phyloP scores from a whole-genome alignment of 2,329 filamentous ascomycete genomes.

The Pseudogymnoascus sp. region DNA sequence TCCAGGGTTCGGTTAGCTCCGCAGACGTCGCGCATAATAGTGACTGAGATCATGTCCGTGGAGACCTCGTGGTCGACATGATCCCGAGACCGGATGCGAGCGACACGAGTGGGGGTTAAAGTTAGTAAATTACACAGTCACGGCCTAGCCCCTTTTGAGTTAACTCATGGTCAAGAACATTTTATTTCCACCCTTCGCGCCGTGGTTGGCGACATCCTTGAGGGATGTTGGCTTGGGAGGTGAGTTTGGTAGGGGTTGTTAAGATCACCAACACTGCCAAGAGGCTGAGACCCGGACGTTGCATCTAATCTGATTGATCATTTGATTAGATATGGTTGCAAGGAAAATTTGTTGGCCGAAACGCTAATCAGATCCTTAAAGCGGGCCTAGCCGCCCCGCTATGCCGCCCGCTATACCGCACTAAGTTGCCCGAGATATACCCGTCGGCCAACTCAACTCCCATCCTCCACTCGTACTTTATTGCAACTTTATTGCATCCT shows the following conservation, averaged over 20 bases:
- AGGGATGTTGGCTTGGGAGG: not conserved
- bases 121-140: not conserved
- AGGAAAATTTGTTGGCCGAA: not conserved
- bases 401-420: not conserved
- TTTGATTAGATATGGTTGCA: slow-evolving; percentile 6
- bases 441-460: not conserved
- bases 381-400: not conserved
- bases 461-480: not conserved
- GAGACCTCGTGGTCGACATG: not conserved
- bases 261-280: not conserved
- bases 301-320: slow-evolving; percentile 12
- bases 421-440: not conserved
- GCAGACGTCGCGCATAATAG: not conserved
- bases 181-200: not conserved
- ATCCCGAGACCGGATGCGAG: slow-evolving; percentile 1
- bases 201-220: not conserved
- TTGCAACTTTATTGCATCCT: not conserved
- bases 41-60: not conserved
- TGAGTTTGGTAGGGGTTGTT: not conserved
- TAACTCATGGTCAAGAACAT: not conserved
- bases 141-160: not conserved
- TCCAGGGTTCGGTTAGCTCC: not conserved
- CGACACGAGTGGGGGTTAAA: not conserved
- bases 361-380: slow-evolving; percentile 1
- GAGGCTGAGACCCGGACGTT: not conserved